Conservation (phyloP, 139 green algal species). For the Chloropicon primus region DNA sequence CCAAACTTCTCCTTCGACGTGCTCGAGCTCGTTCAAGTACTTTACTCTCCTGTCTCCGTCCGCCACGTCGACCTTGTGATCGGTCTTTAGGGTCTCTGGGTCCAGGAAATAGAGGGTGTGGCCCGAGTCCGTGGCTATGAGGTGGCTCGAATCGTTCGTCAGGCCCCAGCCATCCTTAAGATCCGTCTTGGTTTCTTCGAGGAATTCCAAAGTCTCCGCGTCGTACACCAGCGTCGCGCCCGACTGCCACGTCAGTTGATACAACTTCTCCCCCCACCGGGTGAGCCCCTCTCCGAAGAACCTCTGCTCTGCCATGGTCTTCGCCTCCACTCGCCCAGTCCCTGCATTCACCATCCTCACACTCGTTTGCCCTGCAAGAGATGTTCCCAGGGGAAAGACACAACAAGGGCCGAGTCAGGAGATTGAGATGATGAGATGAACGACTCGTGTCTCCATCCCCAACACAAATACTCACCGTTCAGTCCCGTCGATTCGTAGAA, state of each 20-base stretch:
- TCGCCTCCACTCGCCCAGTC: constrained; percentile 26
- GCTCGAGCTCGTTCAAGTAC: constrained; percentile 69
- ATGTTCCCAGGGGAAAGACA: too few species aligned
- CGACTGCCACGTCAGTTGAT: constrained; percentile 57
- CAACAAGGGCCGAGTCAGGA: too few species aligned
- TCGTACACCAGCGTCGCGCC: constrained; percentile 23
- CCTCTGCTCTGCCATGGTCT: not conserved
- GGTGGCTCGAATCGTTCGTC: constrained; percentile 39
- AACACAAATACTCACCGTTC: constrained; percentile 48
- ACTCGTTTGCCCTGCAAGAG: constrained; percentile 30
- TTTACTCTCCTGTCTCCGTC: constrained; percentile 17
- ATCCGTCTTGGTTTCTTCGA: constrained; percentile 24
- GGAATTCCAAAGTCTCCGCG: constrained; percentile 25
- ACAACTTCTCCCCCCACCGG: constrained; percentile 39
- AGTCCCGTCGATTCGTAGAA: constrained; percentile 68
- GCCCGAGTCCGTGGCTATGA: constrained; percentile 57
- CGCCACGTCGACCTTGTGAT: constrained; percentile 21
- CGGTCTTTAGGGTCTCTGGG: constrained; percentile 23
- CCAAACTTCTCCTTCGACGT: constrained; percentile 57
- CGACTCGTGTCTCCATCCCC: too few species aligned
- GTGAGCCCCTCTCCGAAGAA: constrained; percentile 71
- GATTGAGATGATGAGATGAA: too few species aligned
- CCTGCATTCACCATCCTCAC: constrained; percentile 48
- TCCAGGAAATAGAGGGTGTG: constrained; percentile 49
- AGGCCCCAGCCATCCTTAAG: constrained; percentile 76